Evolutionary conservation across 768 basidiomycete species (phyloP).

Genomic region (Pleurotus giganteus): DNA sequence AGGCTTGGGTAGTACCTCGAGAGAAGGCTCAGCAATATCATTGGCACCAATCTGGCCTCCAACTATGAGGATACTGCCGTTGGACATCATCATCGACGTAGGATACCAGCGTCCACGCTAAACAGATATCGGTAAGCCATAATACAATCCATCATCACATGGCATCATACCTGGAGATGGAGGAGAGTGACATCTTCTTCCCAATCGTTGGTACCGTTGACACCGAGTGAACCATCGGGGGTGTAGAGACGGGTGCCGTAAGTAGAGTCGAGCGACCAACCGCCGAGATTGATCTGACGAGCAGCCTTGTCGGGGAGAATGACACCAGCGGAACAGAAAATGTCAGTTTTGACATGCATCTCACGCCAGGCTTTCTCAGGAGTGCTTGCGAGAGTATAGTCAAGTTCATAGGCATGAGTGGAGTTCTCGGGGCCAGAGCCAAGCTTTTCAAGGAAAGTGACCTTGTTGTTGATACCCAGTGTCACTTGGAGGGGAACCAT

Average conservation of each 20-base stretch:
- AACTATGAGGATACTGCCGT: slow-evolving; percentile 71
- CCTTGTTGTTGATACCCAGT: slow-evolving; percentile 77
- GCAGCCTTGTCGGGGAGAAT: slow-evolving; percentile 73
- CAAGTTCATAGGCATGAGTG: slow-evolving; percentile 76
- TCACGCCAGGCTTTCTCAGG: slow-evolving; percentile 62
- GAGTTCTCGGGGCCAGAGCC: slow-evolving; percentile 50
- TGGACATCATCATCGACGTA: slow-evolving; percentile 62
- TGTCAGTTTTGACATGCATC: slow-evolving; percentile 75
- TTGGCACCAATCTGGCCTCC: slow-evolving; percentile 76
- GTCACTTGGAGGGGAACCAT: slow-evolving; percentile 73
- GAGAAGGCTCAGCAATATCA: slow-evolving; percentile 57
- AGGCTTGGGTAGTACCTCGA: slow-evolving; percentile 71
- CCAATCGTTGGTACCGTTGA: slow-evolving; percentile 78
- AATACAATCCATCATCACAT: background rate
- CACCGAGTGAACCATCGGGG: slow-evolving; percentile 64
- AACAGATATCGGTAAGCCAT: background rate
- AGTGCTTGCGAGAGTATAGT: slow-evolving; percentile 50
- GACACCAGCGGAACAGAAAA: slow-evolving; percentile 74
- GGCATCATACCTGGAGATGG: slow-evolving; percentile 50
- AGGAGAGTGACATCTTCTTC: slow-evolving; percentile 62
- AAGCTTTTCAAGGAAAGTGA: slow-evolving; percentile 73
- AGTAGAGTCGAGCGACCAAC: slow-evolving; percentile 69
- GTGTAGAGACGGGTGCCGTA: slow-evolving; percentile 71
- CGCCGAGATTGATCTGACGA: slow-evolving; percentile 62
- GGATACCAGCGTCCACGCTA: slow-evolving; percentile 76